Evolutionary conservation across 805 yeast genomes (phyloP), one percentile per base, ranked within the genome.

Genomic region (Saccharomycopsis lassenensis): DNA sequence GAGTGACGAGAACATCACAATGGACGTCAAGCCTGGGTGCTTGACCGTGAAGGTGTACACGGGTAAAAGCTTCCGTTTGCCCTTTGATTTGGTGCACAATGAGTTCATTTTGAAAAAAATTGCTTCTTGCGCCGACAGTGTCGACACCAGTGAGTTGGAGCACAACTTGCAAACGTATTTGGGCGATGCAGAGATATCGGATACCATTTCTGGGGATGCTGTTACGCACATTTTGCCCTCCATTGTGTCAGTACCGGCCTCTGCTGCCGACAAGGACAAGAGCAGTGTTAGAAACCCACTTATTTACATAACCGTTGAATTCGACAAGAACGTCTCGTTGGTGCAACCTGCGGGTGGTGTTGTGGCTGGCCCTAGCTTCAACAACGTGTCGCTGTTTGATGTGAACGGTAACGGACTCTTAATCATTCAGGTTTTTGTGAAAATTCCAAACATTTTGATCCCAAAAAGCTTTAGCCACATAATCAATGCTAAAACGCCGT

Each of bases 261-360:
- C 24, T 7, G 32, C 19, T n/a, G 16, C 16, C 28, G 12, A 29
- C 11, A 18, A 29, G 7, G 41, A 45, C 19, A 35, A 40, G 7
- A 16, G 37, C 36, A 33, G 48, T 32, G 59, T 68, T 24, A 67
- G 72, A 44, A 74, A 74, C 47, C 72, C 91, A 12, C 67, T 94
- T 41, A 68, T 91, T 25, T 84, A 83, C 56, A 69, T 87, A 50
- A 85, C 94, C 2, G 67, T 91, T 30, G 99, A 91, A 58, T 89
- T 86, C 54, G 99, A 91, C 59, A 91, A 91, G 58, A 85, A 89
- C 34, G 91, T 87, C 46, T 79, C 91, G 45, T 70, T 86, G 11
- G 75, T 89, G 34, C 94, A 86, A 47, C 91, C 97, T 2, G 73
- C 77, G 20, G 73, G 81, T 36, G 95, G 95, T 26, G 73, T 94